Evolutionary conservation across 2,329 filamentous ascomycete genomes (phyloP).

Genomic region (Epichloe amarillans): DNA sequence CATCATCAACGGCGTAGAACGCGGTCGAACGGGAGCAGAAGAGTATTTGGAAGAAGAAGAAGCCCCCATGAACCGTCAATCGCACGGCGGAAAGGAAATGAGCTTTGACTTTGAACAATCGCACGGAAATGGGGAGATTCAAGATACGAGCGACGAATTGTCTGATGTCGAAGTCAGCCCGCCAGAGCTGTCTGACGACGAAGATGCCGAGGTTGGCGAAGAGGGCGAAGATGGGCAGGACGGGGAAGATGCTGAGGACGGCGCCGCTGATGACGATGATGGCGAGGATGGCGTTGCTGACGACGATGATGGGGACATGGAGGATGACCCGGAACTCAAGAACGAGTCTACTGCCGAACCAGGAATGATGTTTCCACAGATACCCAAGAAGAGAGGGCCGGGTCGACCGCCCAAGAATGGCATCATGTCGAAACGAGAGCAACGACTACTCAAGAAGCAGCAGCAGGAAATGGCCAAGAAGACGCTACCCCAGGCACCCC

Average conservation of each 20-base stretch:
- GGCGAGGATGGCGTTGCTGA: slow-evolving; percentile 9
- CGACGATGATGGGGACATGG: slow-evolving; percentile 12
- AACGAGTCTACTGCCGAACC: slow-evolving; percentile 17
- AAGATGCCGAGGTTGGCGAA: slow-evolving; percentile 14
- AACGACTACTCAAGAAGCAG: slow-evolving; percentile 47
- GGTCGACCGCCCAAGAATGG: slow-evolving; percentile 75
- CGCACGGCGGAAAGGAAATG: slow-evolving; percentile 53
- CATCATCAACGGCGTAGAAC: slow-evolving; percentile 49
- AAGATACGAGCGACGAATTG: slow-evolving; percentile 41
- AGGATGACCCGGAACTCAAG: slow-evolving; percentile 11
- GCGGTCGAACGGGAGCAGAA: slow-evolving; percentile 45
- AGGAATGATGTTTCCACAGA: slow-evolving; percentile 25
- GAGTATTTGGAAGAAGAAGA: slow-evolving; percentile 40
- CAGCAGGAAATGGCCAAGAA: slow-evolving; percentile 36
- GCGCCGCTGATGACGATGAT: not conserved
- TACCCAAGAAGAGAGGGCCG: slow-evolving; percentile 58
- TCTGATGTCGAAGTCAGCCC: slow-evolving; percentile 30
- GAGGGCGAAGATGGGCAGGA: slow-evolving; percentile 11
- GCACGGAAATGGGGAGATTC: slow-evolving; percentile 40
- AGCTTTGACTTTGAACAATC: slow-evolving; percentile 59
- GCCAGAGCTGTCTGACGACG: slow-evolving; percentile 26
- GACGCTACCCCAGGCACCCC: slow-evolving; percentile 33
- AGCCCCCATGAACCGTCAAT: slow-evolving; percentile 33
- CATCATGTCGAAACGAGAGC: slow-evolving; percentile 68
- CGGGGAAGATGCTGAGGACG: not conserved